Evolutionary conservation across 148 eudicot species (phyloP), one percentile per base, ranked within the genome.

Genomic region (Vaccinium vitisidaea): DNA sequence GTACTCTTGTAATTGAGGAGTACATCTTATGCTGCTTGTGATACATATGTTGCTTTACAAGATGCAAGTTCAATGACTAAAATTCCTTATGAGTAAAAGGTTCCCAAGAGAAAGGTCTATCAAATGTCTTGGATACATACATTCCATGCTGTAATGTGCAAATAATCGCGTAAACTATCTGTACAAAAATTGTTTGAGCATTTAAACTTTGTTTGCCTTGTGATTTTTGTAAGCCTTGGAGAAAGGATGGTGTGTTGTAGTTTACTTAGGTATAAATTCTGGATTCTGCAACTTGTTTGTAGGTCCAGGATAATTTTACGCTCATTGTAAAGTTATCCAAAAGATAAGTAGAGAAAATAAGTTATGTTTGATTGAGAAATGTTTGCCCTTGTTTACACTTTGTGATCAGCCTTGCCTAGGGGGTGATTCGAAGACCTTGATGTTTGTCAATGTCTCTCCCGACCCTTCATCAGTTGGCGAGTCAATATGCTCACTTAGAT

Each of bases 371-470:
- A 19, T 63, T 63, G 19, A 1, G 79, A 2, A 78, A 14, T 30
- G 14, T 25, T 63, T 36, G 16, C 70, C n/a, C 32, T 70, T 30
- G 15, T 32, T n/a, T 65, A 13, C 15, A 65, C 16, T 70, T n/a
- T 88, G 16, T 67, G 27, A 49, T 69, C 92, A 94, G 97, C 95
- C 97, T 39, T 92, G 97, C 84, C 87, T 94, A 12, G 94, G 97
- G 12, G 97, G 95, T 55, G 95, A 94, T 85, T 92, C 95, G 0
- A 94, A 94, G 88, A 94, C 97, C 0, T 82, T 94, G 83, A 94
- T 94, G 97, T 91, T 94, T 70, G 97, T 94, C 32, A 94, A 94
- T 21, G 82, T 94, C 25, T 92, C 95, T 21, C 97, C 97, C 1
- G 95, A 92, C 65, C 92, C 94, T 53, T 85, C 89, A 30, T 94